Evolutionary conservation across 225 moss, liverwort and hornwort genomes (phyloP), one percentile per base, ranked within the genome.

Genomic region (Neckera pumila): DNA sequence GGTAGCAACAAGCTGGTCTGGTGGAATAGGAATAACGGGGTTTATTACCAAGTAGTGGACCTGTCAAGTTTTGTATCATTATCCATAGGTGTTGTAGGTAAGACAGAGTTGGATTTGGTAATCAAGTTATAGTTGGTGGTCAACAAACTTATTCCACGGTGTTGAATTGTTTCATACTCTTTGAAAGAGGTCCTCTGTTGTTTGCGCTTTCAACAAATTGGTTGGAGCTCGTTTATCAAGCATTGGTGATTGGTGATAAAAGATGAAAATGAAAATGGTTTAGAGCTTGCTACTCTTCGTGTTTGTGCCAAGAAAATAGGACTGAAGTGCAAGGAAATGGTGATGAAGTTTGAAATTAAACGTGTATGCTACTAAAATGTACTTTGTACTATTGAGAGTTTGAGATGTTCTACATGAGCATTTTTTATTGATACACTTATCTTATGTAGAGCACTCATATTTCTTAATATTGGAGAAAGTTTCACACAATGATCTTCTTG

Each of bases 31-130:
- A n/a, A 54, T 73, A 60, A 74, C 51, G 69, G 85, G 90, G 87
- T 89, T 80, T 84, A 58, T 80, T 79, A 85, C 80, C 53, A 88
- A 85, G 70, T 49, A 78, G 87, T 77, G 77, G 85, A 80, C 88
- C 86, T 87, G 38, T 69, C 47, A 69, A 51, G 77, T 87, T 90
- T 87, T 92, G 92, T 88, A 89, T 89, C 84, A 92, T n/a, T 75
- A 88, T 90, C 20, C 8, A 31, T 76, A 85, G 85, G 71, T 82
- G 71, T 61, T 45, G 45, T 74, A 70, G 83, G 82, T 82, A 74
- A 36, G 45, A 28, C 43, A 82, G 64, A 78, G 86, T 83, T 85
- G 57, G 31, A 12, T 51, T 74, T 62, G 57, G 69, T 59, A 59
- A 27, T 53, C 8, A 21, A 57, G 21, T 59, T 80, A 16, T 87